Percentiles rank a stretch among this genome's conserved stretches.
These are phyloP conservation scores for Candida stauntonica DNA, from an alignment of 805 yeast species.

Conservation along the genomic window DNA sequence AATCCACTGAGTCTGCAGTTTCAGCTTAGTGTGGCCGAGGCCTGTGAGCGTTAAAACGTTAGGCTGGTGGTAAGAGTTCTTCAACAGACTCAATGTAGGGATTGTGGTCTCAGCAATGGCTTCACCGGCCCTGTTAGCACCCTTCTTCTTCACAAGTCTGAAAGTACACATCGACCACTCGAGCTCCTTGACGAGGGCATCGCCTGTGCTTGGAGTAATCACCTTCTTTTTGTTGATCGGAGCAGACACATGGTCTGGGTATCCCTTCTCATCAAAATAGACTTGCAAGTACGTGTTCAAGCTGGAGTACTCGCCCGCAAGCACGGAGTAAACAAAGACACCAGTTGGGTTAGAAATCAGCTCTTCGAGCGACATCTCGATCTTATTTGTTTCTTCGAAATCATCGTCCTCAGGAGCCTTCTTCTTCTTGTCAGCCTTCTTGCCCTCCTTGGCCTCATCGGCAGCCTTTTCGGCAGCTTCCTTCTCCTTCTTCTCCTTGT, in stretches of 20 bases:
- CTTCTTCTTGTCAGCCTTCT: slow-evolving; percentile 25
- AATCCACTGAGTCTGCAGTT: slow-evolving; percentile 67
- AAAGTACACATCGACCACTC: slow-evolving; percentile 66
- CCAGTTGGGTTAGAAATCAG: slow-evolving; percentile 64
- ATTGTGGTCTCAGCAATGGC: slow-evolving; percentile 57
- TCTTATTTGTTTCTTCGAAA: slow-evolving; percentile 32
- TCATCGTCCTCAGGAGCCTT: slow-evolving; percentile 36
- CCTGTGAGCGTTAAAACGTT: slow-evolving; percentile 53
- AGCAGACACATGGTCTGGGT: slow-evolving; percentile 56
- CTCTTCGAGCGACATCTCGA: slow-evolving; percentile 54
- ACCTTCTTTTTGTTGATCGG: slow-evolving; percentile 35
- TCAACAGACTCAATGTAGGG: slow-evolving; percentile 62
- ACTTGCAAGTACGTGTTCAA: slow-evolving; percentile 66
- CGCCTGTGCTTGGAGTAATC: slow-evolving; percentile 55
- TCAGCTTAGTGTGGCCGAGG: slow-evolving; percentile 46
- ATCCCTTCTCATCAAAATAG: slow-evolving; percentile 72
- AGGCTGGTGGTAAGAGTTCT: slow-evolving; percentile 61
- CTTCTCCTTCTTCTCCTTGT: slow-evolving; percentile 32
- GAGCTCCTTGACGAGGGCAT: slow-evolving; percentile 70
- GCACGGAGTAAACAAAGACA: slow-evolving; percentile 62
- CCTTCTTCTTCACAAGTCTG: slow-evolving; percentile 53
- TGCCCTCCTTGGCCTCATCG: slow-evolving; percentile 19
- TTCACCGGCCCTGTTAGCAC: slow-evolving; percentile 51
- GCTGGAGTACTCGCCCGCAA: slow-evolving; percentile 52
- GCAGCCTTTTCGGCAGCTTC: slow-evolving; percentile 30